Conservation (phyloP, 2,329 filamentous ascomycete genomes). For the Fusarium sambucinum region DNA sequence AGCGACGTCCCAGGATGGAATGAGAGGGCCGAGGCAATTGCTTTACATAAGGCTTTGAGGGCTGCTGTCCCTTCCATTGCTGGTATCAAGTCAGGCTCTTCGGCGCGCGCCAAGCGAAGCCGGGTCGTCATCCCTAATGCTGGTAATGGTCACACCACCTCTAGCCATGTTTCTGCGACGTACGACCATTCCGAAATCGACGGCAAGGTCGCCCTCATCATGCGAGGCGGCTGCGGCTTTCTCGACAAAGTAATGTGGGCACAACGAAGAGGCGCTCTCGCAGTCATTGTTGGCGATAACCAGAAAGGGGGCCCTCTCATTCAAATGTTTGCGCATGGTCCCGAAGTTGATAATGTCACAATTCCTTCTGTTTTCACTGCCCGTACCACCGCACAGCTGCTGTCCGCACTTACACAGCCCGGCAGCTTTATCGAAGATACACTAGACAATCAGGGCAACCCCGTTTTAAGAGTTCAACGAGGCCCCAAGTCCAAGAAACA, state of each 20-base stretch:
- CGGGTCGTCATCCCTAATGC: slow-evolving; percentile 52
- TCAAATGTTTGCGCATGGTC: slow-evolving; percentile 98
- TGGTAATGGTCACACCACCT: slow-evolving; percentile 51
- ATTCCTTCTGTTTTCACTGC: slow-evolving; percentile 97
- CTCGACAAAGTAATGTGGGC: slow-evolving; percentile 98
- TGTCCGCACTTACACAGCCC: slow-evolving; percentile 86
- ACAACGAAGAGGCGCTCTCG: slow-evolving; percentile 87
- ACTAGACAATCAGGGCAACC: slow-evolving; percentile 70
- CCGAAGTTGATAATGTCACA: slow-evolving; percentile 88
- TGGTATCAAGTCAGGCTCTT: slow-evolving; percentile 33
- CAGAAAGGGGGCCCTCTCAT: slow-evolving; percentile 88
- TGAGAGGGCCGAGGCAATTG: slow-evolving; percentile 65
- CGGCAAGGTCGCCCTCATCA: slow-evolving; percentile 92
- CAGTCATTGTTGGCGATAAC: slow-evolving; percentile 94
- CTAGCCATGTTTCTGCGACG: slow-evolving; percentile 84
- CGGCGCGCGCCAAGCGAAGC: slow-evolving; percentile 48
- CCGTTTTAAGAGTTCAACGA: slow-evolving; percentile 66
- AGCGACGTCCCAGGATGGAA: slow-evolving; percentile 94
- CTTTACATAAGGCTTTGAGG: slow-evolving; percentile 57
- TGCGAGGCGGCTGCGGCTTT: slow-evolving; percentile 94
- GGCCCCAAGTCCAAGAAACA: slow-evolving; percentile 52
- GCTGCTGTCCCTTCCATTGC: slow-evolving; percentile 42
- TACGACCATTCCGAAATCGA: slow-evolving; percentile 93
- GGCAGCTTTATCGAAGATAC: slow-evolving; percentile 72
- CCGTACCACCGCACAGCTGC: slow-evolving; percentile 90